Conservation (phyloP, 2,329 filamentous ascomycete genomes). For the Fusarium buharicum region DNA sequence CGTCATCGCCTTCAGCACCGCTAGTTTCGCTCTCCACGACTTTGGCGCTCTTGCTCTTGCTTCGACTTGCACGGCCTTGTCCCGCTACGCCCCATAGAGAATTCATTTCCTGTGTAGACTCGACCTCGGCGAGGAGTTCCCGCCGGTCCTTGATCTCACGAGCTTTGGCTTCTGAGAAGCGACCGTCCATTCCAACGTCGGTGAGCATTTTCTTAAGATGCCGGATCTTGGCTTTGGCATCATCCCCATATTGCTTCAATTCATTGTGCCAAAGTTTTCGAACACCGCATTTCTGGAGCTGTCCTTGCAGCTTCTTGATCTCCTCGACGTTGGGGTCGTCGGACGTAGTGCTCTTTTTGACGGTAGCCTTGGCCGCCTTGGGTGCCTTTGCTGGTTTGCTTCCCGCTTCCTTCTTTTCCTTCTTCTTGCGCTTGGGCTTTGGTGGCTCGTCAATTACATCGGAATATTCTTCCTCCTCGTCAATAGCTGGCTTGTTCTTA, state of each 20-base stretch:
- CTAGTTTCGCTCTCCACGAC: constrained; percentile 49
- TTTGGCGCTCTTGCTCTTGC: constrained; percentile 48
- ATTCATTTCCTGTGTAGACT: constrained; percentile 84
- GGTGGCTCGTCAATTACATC: constrained; percentile 78
- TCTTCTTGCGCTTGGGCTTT: constrained; percentile 68
- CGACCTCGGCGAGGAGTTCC: constrained; percentile 85
- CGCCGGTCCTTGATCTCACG: constrained; percentile 86
- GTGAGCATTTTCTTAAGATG: constrained; percentile 82
- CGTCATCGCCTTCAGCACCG: constrained; percentile 41
- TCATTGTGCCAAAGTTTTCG: constrained; percentile 92
- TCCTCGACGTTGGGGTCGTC: constrained; percentile 76
- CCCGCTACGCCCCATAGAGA: constrained; percentile 74
- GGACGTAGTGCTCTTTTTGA: constrained; percentile 48
- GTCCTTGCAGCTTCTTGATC: constrained; percentile 87
- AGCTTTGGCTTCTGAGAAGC: constrained; percentile 86
- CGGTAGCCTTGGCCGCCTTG: constrained; percentile 41
- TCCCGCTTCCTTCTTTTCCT: constrained; percentile 49
- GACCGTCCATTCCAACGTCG: constrained; percentile 87
- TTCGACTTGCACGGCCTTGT: constrained; percentile 55
- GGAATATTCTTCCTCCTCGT: constrained; percentile 55
- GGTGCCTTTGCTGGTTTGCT: constrained; percentile 44
- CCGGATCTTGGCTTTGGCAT: constrained; percentile 80
- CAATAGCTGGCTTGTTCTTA: constrained; percentile 35
- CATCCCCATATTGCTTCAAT: constrained; percentile 77
- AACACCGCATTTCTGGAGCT: constrained; percentile 89